These are phyloP conservation scores for Stemphylium lycopersici DNA, from an alignment of 2,329 filamentous ascomycete genomes.

Conservation along the genomic window DNA sequence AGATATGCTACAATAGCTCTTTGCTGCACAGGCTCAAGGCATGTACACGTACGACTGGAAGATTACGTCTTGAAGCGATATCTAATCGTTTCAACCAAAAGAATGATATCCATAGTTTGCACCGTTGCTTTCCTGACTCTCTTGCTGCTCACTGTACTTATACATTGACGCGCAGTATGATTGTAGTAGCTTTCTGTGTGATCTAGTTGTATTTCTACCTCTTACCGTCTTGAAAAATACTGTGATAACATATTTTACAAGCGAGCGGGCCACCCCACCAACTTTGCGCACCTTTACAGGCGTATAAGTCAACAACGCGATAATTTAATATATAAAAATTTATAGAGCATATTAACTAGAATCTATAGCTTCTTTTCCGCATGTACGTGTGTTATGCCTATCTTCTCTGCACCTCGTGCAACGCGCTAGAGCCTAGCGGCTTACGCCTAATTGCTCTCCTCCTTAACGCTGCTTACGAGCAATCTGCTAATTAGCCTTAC, in stretches of 20 bases:
- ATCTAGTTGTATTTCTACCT: too few relatives aligned
- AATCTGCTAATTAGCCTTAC: neutral
- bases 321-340: neutral
- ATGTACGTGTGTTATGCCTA: neutral
- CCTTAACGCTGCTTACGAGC: neutral
- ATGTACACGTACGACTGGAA: neutral
- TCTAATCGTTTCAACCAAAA: neutral
- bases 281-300: neutral
- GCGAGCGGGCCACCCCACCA: neutral
- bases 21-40: neutral
- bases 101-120: neutral
- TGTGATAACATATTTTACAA: neutral
- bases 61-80: too few relatives aligned
- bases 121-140: neutral
- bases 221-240: too few relatives aligned
- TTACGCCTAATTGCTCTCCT: neutral
- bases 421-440: neutral
- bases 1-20: neutral
- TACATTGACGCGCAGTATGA: neutral
- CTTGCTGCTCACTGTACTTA: neutral
- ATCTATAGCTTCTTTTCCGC: neutral
- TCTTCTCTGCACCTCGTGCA: neutral
- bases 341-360: neutral
- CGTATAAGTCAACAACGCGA: neutral
- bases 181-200: too few relatives aligned